Conservation (phyloP, 148 eudicot species). For the Talinum fruticosum region DNA sequence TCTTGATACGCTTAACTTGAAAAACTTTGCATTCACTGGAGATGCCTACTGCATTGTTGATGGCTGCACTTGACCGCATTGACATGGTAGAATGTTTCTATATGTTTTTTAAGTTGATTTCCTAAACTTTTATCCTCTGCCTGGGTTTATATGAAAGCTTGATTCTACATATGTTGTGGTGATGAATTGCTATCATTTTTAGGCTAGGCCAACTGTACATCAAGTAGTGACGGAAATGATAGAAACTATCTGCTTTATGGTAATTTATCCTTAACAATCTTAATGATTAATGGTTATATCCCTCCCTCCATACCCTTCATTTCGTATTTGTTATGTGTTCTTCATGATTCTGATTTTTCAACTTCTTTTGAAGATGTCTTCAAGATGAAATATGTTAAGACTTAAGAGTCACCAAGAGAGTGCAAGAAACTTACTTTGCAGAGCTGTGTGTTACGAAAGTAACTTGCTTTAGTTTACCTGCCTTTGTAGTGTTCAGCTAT, state of each 20-base stretch:
- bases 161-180: background rate
- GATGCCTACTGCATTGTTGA: constrained; percentile 77
- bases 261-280: constrained; percentile 33
- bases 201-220: constrained; percentile 95
- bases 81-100: constrained; percentile 48
- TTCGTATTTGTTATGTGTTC: background rate
- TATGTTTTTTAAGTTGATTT: constrained; percentile 9
- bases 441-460: constrained; percentile 75
- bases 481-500: background rate
- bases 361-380: background rate
- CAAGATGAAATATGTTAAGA: constrained; percentile 83
- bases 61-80: constrained; percentile 82
- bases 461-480: constrained; percentile 7
- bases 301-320: too few species aligned
- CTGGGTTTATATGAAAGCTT: background rate
- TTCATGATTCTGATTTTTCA: constrained; percentile 7
- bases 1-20: constrained; percentile 6
- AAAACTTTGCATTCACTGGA: constrained; percentile 56
- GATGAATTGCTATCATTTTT: constrained; percentile 20
- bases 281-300: too few species aligned
- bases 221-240: constrained; percentile 83
- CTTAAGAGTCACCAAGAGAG: constrained; percentile 87
- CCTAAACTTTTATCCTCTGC: background rate
- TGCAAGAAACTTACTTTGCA: constrained; percentile 92
- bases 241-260: constrained; percentile 83